Evolutionary conservation across 306 rosid species (phyloP).

Genomic region (Acmispon strigosus): DNA sequence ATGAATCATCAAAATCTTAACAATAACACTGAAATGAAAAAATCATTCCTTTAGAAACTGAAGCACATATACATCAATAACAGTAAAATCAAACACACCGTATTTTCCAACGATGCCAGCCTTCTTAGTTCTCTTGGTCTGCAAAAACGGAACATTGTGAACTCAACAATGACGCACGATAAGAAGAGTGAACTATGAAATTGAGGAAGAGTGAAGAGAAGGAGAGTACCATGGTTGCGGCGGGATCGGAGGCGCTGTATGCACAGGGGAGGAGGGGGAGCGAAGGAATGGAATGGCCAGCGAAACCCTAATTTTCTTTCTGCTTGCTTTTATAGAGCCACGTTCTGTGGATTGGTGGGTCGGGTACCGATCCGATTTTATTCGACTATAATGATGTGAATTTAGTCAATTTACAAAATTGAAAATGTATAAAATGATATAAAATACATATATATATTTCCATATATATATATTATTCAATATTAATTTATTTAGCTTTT

Average conservation of each 20-base stretch:
- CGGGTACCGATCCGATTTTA: neutral
- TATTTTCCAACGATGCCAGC: constrained; percentile 88
- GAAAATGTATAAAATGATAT: too few species aligned
- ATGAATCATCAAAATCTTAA: neutral
- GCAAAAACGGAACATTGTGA: neutral
- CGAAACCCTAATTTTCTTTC: constrained; percentile 19
- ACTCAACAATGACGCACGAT: neutral
- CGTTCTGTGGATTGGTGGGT: neutral
- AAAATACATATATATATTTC: too few species aligned
- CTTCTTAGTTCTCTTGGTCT: constrained; percentile 98
- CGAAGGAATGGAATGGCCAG: neutral
- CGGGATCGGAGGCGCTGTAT: constrained; percentile 7
- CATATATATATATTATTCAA: too few species aligned
- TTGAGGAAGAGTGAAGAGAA: neutral
- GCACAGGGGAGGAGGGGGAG: neutral
- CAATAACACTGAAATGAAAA: neutral
- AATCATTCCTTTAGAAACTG: neutral
- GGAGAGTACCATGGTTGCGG: constrained; percentile 21
- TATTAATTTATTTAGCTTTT: too few species aligned
- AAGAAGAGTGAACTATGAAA: neutral
- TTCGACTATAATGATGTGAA: neutral
- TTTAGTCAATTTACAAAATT: too few species aligned
- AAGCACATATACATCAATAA: neutral
- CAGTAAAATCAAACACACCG: constrained; percentile 31
- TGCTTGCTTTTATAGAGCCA: neutral